Percentiles rank a stretch among this genome's conserved stretches.
Conservation (phyloP, 768 basidiomycete genomes). For the Pholiota conissans region DNA sequence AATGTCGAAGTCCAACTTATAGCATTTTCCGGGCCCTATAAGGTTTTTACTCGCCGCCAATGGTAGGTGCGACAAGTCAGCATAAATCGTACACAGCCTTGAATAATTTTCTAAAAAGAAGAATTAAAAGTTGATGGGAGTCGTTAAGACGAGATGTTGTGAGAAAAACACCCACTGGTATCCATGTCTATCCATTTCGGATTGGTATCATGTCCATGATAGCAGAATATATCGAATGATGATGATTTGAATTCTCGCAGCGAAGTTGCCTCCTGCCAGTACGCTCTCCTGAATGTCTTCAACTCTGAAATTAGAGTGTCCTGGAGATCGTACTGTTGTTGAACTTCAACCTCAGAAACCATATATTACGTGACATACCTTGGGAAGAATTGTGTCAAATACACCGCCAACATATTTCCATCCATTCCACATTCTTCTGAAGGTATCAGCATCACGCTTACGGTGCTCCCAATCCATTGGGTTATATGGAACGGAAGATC, state of each 20-base stretch:
- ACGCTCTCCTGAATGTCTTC: conserved; percentile 42
- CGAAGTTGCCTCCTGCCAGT: conserved; percentile 13
- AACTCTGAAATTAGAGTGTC: conserved; percentile 46
- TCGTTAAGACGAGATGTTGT: not conserved
- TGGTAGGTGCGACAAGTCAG: conserved; percentile 7
- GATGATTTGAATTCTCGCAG: not conserved
- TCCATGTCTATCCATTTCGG: conserved; percentile 20
- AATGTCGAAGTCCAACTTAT: conserved; percentile 29
- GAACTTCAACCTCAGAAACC: no score
- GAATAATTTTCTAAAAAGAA: conserved; percentile 3
- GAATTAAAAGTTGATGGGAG: no score
- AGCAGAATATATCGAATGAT: conserved; percentile 12
- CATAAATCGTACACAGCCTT: conserved; percentile 8
- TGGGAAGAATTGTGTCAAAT: conserved; percentile 38
- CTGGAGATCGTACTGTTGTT: conserved; percentile 20
- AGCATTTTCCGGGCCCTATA: conserved; percentile 1
- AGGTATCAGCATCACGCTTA: conserved; percentile 25
- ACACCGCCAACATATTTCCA: conserved; percentile 28
- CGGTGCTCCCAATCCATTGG: conserved; percentile 37
- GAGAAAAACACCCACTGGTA: conserved; percentile 5
- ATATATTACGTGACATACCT: no score
- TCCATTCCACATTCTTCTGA: conserved; percentile 31
- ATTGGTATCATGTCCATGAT: conserved; percentile 22
- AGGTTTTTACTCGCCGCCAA: not conserved
- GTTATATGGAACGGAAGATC: conserved; percentile 13